Base-by-base conservation (phyloP, 2,329 filamentous ascomycete species). In the Ceratocystis variospora region DNA sequence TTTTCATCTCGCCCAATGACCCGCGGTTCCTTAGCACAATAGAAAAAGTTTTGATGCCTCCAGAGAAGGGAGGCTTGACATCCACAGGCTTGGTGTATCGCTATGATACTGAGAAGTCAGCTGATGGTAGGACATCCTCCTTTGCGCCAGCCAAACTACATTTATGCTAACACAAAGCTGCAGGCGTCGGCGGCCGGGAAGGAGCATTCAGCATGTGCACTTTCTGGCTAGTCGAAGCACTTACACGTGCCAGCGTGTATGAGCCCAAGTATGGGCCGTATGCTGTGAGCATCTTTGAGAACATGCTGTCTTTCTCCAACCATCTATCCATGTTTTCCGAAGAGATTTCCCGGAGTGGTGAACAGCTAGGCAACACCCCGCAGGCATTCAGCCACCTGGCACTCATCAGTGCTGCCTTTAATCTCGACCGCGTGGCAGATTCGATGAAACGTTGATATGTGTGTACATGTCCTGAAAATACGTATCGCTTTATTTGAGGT, bases 191-290 rank as follows among this genome's bases (percentile, higher is more conserved):
- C 46, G 88, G 88, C 19, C 79, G 81, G 63, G 88, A 91, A 75
- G 88, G 88, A 25, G 87, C 87, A 22, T 91, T 91, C 72, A 85
- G 82, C 71, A 90, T 91, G 87, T 90, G 87, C 72, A 91, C 87
- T 0, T 91, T 91, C 73, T 91, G 88, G 88, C 82, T 90, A 0
- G 87, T 91, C 12, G 88, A 91, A 75, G 87, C 88, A 28, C 80
- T 91, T 75, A 89, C 87, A 37, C 80, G 88, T 41, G 87, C 87
- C 70, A 77, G 81, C 70, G 76, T 79, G 61, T 87, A 87, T 73
- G 84, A 88, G 69, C 77, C 78, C n/a, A 85, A 82, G 69, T 88
- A 88, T 70, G 76, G 86, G 22, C 73, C 77, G 12, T 77, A 80
- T 10, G 83, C 88, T 5, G 79, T 88, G 70, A 87, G 82, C 70